Evolutionary conservation across 2,329 filamentous ascomycete genomes (phyloP).

Genomic region (Plectosphaerella plurivora): DNA sequence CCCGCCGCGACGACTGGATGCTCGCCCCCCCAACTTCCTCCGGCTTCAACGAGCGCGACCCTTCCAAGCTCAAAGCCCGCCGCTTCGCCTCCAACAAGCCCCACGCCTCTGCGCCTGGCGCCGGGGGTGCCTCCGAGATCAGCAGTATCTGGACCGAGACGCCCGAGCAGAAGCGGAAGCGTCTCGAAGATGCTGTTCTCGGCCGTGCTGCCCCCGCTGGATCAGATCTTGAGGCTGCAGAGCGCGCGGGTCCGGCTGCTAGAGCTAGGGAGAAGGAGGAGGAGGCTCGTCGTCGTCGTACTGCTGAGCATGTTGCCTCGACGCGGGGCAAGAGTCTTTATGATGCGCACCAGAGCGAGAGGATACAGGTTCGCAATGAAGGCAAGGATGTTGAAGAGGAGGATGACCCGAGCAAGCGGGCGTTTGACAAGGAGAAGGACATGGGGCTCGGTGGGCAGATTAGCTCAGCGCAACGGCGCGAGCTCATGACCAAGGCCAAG

Average conservation of each 20-base stretch:
- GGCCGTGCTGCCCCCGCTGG: constrained; percentile 54
- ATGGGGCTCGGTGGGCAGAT: constrained; percentile 75
- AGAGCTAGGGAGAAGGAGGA: constrained; percentile 49
- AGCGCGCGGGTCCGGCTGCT: constrained; percentile 38
- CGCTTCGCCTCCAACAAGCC: constrained; percentile 69
- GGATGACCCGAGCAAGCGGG: constrained; percentile 85
- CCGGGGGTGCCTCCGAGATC: constrained; percentile 39
- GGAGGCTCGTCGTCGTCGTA: constrained; percentile 32
- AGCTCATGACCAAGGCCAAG: constrained; percentile 73
- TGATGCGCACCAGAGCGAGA: constrained; percentile 48
- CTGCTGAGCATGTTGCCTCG: constrained; percentile 47
- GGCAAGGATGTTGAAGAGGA: constrained; percentile 57
- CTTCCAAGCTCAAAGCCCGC: constrained; percentile 75
- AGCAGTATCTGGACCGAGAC: constrained; percentile 87
- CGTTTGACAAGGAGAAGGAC: constrained; percentile 91
- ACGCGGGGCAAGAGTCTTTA: constrained; percentile 54
- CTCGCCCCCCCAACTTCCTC: constrained; percentile 59
- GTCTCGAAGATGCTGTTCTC: constrained; percentile 76
- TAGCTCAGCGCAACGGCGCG: constrained; percentile 66
- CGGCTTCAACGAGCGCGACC: constrained; percentile 63
- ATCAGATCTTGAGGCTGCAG: constrained; percentile 11
- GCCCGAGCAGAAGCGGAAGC: constrained; percentile 77
- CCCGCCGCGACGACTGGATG: constrained; percentile 83
- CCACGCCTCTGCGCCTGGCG: constrained; percentile 21
- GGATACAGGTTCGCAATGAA: constrained; percentile 17